A percentile compares a stretch with the other conserved stretches of the same genome.
phyloP scores from a whole-genome alignment of 192 early-diverging fungal genomes.

The Pecoramyces ruminantium region DNA sequence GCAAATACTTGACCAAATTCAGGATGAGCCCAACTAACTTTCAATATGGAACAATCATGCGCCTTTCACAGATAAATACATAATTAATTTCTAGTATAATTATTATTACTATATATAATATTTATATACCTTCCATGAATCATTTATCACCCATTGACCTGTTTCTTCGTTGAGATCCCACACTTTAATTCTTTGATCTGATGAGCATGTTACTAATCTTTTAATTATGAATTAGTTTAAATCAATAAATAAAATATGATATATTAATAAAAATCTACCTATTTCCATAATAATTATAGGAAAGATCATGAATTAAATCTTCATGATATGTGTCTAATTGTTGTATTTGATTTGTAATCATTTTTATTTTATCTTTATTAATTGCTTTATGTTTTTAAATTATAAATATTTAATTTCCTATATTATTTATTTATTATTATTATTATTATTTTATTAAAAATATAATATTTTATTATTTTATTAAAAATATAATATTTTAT shows the following conservation, averaged over 20 bases:
- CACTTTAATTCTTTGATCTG: constrained; percentile 85
- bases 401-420: no score
- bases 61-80: no score
- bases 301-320: constrained; percentile 84
- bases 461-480: no score
- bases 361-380: no score
- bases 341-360: no score
- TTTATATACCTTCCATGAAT: constrained; percentile 49
- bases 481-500: no score
- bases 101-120: no score
- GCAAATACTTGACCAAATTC: constrained; percentile 86
- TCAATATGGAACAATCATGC: constrained; percentile 73
- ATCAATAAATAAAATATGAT: constrained; percentile 1
- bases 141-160: constrained; percentile 57
- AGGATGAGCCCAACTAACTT: constrained; percentile 90
- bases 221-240: not conserved
- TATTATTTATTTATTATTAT: no score
- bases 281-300: constrained; percentile 85
- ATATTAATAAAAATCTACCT: constrained; percentile 35
- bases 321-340: constrained; percentile 59
- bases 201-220: constrained; percentile 51
- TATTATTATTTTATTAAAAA: no score
- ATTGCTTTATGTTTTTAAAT: no score
- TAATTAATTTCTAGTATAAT: no score
- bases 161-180: constrained; percentile 65